Base-by-base conservation (phyloP, 2,329 filamentous ascomycete species). In the Diaporthe destruens region DNA sequence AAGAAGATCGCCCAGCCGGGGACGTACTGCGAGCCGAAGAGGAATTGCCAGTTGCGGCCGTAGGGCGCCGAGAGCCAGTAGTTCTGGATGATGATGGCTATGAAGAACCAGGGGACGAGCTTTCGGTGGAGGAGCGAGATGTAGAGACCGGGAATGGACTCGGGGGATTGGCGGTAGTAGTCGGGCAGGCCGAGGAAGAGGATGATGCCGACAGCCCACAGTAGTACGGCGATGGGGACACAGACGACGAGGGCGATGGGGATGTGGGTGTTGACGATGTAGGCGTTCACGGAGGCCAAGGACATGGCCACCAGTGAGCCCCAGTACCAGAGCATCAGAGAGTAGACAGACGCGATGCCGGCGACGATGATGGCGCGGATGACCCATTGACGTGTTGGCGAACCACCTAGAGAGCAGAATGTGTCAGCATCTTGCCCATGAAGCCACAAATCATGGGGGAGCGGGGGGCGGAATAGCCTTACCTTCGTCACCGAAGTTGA, bases 21-120 rank as follows among this genome's bases (percentile, higher is more conserved):
- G 2, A 88, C 87, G 77, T 89, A 86, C 57, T 87, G 83, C 29
- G 87, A 88, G 66, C 83, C 84, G 86, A 89, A 92, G 23, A 92
- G 85, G 81, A 88, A 93, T 54, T 84, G 82, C 91, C 91, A 93
- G 79, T 91, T 92, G 66, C 91, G 87, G 53, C 91, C 91, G 76
- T 92, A 92, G 0, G 88, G 90, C 0, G 90, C 87, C 29, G 88
- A 89, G 29, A 92, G 84, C 82, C 90, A 92, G 85, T 90, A 91
- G 80, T 92, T 92, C 78, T 92, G 90, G 49, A 92, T 81, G 74
- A 92, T 82, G 65, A 92, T 88, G 7, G 88, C 86, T 72, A 90
- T 80, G 80, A 92, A 89, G 82, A 91, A 92, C 90, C 90, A 92
- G n/a, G 91, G 83, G 56, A 92, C 87, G 74, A 92, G 89, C 81